Evolutionary conservation across 345 rosid genomes (phyloP).

Genomic region (Atalantia buxifolia): DNA sequence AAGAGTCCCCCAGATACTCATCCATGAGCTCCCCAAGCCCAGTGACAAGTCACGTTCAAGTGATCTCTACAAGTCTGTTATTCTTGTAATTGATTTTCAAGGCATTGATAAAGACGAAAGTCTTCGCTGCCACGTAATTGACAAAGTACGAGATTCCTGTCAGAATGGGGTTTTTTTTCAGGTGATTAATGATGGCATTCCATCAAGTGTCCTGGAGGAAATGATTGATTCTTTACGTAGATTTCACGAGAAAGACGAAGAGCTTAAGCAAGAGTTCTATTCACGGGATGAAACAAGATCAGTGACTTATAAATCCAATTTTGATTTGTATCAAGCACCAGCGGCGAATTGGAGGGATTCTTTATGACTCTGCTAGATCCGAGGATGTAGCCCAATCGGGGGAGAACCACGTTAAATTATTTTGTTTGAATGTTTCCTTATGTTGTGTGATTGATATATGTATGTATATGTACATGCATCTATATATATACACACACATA

Average conservation of each 20-base stretch:
- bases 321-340: conserved; percentile 32
- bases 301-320: conserved; percentile 34
- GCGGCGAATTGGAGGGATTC: conserved; percentile 50
- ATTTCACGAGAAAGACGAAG: conserved; percentile 37
- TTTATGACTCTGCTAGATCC: background rate
- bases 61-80: background rate
- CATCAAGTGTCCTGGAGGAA: conserved; percentile 25
- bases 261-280: conserved; percentile 34
- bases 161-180: conserved; percentile 51
- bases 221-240: conserved; percentile 25
- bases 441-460: no score
- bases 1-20: conserved; percentile 31
- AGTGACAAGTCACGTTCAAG: background rate
- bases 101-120: background rate
- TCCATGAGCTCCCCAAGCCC: conserved; percentile 5
- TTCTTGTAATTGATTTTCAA: conserved; percentile 43
- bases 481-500: no score
- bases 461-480: no score
- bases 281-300: conserved; percentile 19
- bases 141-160: conserved; percentile 27
- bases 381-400: no score
- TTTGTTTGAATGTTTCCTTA: no score
- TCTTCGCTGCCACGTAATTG: conserved; percentile 12
- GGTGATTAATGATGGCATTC: conserved; percentile 46
- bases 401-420: no score